A percentile compares a stretch with the other conserved stretches of the same genome.
phyloP scores from a whole-genome alignment of 257 asterid genomes.

The Solanum clarkiae region DNA sequence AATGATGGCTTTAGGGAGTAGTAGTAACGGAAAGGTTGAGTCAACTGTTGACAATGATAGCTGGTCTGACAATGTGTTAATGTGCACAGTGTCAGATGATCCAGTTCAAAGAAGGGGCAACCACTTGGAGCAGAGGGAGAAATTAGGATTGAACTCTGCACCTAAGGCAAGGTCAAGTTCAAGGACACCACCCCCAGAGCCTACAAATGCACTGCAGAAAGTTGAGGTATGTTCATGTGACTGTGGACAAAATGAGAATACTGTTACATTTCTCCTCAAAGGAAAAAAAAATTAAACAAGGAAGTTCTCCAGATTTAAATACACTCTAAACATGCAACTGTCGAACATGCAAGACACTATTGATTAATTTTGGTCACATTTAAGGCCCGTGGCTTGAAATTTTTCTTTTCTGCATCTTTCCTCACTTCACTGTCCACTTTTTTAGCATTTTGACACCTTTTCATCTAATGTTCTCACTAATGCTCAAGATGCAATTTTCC shows the following conservation, averaged over 20 bases:
- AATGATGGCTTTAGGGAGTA: neutral
- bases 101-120: slow-evolving; percentile 52
- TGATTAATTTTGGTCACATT: neutral
- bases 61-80: slow-evolving; percentile 10
- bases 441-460: neutral
- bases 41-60: neutral
- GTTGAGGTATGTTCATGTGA: slow-evolving; percentile 51
- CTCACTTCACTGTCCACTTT: neutral
- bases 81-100: slow-evolving; percentile 37
- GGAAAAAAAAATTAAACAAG: neutral
- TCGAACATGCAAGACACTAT: neutral
- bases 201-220: slow-evolving; percentile 66
- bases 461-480: neutral
- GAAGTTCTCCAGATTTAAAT: neutral
- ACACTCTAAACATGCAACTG: neutral
- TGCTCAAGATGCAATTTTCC: neutral
- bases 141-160: slow-evolving; percentile 62
- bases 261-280: neutral
- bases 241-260: neutral
- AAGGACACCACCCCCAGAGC: slow-evolving; percentile 43
- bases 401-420: neutral
- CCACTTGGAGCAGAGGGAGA: slow-evolving; percentile 87
- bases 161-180: slow-evolving; percentile 34
- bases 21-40: neutral
- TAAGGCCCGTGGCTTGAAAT: neutral